phyloP scores from a whole-genome alignment of 306 rosid genomes.

The Hippophae rhamnoides region DNA sequence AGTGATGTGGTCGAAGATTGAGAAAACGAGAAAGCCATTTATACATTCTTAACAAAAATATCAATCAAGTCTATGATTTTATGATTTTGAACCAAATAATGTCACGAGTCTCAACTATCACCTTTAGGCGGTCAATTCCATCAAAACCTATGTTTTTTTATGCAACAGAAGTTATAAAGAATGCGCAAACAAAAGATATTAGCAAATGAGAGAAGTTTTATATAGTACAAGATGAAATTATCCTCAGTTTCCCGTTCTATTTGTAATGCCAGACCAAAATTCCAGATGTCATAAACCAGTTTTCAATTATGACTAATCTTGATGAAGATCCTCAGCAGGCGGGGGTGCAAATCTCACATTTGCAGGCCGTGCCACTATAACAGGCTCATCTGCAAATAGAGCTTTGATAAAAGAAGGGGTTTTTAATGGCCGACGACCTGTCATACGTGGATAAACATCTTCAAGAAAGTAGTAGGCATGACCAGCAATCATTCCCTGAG shows the following conservation, averaged over 20 bases:
- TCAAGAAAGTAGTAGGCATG: slow-evolving; percentile 94
- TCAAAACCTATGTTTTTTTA: too few relatives aligned
- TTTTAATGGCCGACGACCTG: slow-evolving; percentile 68
- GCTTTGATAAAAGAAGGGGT: slow-evolving; percentile 86
- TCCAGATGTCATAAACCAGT: not conserved
- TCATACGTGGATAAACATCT: slow-evolving; percentile 90
- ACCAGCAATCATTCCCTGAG: slow-evolving; percentile 97
- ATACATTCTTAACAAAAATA: too few relatives aligned
- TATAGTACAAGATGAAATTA: slow-evolving; percentile 42
- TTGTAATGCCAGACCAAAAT: slow-evolving; percentile 6
- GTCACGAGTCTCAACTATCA: too few relatives aligned
- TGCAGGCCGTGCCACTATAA: slow-evolving; percentile 67
- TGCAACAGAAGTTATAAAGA: slow-evolving; percentile 12
- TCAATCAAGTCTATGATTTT: too few relatives aligned
- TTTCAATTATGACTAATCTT: slow-evolving; percentile 26
- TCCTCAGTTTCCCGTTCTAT: slow-evolving; percentile 12
- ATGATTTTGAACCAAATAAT: too few relatives aligned
- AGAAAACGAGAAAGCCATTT: too few relatives aligned
- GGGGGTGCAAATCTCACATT: slow-evolving; percentile 82
- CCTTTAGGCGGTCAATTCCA: too few relatives aligned
- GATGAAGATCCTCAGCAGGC: slow-evolving; percentile 51
- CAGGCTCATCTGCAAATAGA: slow-evolving; percentile 75
- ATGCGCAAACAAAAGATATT: slow-evolving; percentile 19
- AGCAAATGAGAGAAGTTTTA: slow-evolving; percentile 12
- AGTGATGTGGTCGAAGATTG: too few relatives aligned